Percentiles rank a stretch among this genome's conserved stretches.
Evolutionary conservation across 441 rosid species (phyloP).

Genomic region (Daphne laureola): DNA sequence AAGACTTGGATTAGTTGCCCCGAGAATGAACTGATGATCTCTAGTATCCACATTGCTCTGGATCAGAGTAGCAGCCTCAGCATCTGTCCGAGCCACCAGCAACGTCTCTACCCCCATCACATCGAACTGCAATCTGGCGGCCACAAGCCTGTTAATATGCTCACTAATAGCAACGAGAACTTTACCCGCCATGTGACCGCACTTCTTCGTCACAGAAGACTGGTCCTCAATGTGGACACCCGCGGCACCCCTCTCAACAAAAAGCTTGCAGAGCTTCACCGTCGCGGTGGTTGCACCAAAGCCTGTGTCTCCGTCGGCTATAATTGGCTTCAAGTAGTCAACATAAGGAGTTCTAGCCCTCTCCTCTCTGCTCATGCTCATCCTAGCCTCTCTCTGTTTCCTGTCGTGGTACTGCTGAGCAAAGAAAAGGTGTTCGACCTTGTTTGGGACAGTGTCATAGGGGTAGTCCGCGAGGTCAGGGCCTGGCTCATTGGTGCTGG

Average conservation of each 20-base stretch:
- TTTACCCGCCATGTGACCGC: conserved; percentile 96
- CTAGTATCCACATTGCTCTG: conserved; percentile 75
- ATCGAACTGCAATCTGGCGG: conserved; percentile 88
- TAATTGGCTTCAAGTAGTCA: conserved; percentile 86
- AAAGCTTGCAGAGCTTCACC: conserved; percentile 88
- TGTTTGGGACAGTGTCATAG: conserved; percentile 87
- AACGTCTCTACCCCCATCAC: conserved; percentile 92
- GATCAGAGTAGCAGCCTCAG: conserved; percentile 71
- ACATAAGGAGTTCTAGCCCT: conserved; percentile 73
- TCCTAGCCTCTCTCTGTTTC: conserved; percentile 83
- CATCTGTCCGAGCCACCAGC: conserved; percentile 83
- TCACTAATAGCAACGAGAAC: conserved; percentile 86
- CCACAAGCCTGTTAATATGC: conserved; percentile 83
- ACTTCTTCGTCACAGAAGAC: conserved; percentile 87
- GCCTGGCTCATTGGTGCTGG: conserved; percentile 81
- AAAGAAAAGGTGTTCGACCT: conserved; percentile 82
- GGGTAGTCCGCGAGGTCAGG: conserved; percentile 96
- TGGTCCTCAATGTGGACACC: conserved; percentile 95
- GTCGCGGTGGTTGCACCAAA: conserved; percentile 93
- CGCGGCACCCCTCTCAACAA: conserved; percentile 89
- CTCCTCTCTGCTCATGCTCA: conserved; percentile 81
- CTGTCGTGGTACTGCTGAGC: conserved; percentile 93
- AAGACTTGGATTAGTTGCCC: conserved; percentile 70
- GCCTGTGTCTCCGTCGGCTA: conserved; percentile 91
- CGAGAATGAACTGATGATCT: conserved; percentile 87